A percentile compares a stretch with the other conserved stretches of the same genome.
Conservation (phyloP, 805 yeast species). For the Ogataea ramenticola region DNA sequence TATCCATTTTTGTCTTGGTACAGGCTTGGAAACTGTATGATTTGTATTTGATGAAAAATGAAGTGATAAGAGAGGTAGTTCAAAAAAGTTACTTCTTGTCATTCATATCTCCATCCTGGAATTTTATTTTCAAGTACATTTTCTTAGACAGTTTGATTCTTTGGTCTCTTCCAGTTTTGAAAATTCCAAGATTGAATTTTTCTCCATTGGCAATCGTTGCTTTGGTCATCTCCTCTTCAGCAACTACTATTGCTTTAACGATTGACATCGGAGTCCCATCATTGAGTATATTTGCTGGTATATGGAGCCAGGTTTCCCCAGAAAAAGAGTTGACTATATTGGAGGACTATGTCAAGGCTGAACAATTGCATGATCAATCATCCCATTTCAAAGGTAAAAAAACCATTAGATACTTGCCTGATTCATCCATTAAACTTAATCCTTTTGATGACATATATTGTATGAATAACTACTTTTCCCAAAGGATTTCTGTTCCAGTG, state of each 20-base stretch:
- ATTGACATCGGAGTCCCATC: conserved; percentile 44
- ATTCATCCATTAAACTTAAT: conserved; percentile 77
- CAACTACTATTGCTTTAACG: conserved; percentile 47
- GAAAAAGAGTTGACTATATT: conserved; percentile 25
- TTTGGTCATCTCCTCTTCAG: conserved; percentile 37
- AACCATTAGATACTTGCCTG: conserved; percentile 84
- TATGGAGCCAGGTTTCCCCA: conserved; percentile 14
- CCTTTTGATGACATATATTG: conserved; percentile 68
- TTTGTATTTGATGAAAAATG: conserved; percentile 49
- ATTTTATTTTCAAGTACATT: conserved; percentile 64
- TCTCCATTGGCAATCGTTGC: conserved; percentile 39
- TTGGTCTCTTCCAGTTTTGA: conserved; percentile 64
- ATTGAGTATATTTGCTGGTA: conserved; percentile 13
- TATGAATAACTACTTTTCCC: conserved; percentile 30
- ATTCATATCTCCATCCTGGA: conserved; percentile 41
- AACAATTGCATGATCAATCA: conserved; percentile 35
- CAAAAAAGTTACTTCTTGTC: conserved; percentile 20
- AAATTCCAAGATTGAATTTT: conserved; percentile 49
- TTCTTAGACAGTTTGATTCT: conserved; percentile 65
- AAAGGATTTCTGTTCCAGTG: conserved; percentile 52
- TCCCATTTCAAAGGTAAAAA: conserved; percentile 79
- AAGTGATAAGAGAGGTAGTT: conserved; percentile 15
- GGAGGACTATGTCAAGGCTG: conserved; percentile 28
- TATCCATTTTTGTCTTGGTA: conserved; percentile 62
- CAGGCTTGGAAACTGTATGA: conserved; percentile 86